Conservation (phyloP, 805 yeast genomes). For the Myxozyma kluyveri region DNA sequence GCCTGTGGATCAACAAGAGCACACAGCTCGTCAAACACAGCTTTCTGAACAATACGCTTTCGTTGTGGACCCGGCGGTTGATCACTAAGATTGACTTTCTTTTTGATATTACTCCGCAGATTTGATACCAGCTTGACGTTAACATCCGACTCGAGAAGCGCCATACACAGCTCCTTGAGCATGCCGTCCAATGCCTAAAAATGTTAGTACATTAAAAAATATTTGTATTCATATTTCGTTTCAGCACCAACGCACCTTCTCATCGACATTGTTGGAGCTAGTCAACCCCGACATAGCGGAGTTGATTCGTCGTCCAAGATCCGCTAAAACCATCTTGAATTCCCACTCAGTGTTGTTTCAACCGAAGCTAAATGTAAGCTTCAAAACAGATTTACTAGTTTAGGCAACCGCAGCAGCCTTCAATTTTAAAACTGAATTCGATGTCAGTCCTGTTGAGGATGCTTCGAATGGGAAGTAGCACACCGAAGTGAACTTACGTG, state of each 20-base stretch:
- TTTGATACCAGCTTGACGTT: constrained; percentile 78
- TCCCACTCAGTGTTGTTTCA: constrained; percentile 15
- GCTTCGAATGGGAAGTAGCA: too few species aligned
- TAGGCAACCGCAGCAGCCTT: too few species aligned
- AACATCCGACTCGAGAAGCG: constrained; percentile 90
- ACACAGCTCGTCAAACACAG: constrained; percentile 90
- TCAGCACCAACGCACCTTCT: constrained; percentile 39
- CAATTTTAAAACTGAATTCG: too few species aligned
- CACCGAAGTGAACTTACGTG: too few species aligned
- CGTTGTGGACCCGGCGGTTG: constrained; percentile 62
- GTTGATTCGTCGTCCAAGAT: constrained; percentile 73
- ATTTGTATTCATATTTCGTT: neutral
- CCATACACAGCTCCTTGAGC: constrained; percentile 86
- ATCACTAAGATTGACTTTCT: constrained; percentile 52
- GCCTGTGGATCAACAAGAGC: constrained; percentile 68
- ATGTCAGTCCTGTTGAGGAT: too few species aligned
- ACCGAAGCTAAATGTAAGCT: too few species aligned
- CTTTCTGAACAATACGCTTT: constrained; percentile 79
- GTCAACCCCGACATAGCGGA: constrained; percentile 67
- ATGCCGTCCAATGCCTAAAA: constrained; percentile 59
- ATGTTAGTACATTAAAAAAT: neutral
- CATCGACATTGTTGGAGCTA: constrained; percentile 54
- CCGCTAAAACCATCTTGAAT: constrained; percentile 67
- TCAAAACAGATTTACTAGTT: too few species aligned
- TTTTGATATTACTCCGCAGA: constrained; percentile 68